Conservation (phyloP, 2,329 filamentous ascomycete species). For the Colletotrichum ledebouriae region DNA sequence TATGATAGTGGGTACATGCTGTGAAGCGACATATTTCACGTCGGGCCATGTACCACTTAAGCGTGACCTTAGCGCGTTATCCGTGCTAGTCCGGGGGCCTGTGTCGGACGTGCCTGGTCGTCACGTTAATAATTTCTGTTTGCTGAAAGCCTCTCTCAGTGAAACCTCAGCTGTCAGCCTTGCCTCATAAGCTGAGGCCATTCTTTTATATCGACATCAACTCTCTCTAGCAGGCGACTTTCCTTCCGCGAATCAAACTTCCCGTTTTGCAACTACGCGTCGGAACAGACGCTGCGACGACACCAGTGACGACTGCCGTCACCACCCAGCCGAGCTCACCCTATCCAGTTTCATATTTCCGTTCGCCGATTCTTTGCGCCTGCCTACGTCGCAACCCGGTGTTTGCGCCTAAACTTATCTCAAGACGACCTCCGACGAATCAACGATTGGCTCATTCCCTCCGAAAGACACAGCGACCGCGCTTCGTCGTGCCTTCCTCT, state of each 20-base stretch:
- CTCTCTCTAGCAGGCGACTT: neutral
- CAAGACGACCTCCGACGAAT: slow-evolving; percentile 5
- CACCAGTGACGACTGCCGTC: neutral
- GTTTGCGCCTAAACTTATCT: slow-evolving; percentile 25
- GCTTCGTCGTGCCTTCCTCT: neutral
- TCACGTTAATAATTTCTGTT: slow-evolving; percentile 39
- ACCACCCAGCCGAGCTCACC: neutral
- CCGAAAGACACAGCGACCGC: slow-evolving; percentile 7
- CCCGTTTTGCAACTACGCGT: neutral
- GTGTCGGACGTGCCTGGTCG: slow-evolving; percentile 24
- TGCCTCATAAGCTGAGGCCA: slow-evolving; percentile 17
- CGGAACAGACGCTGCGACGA: slow-evolving; percentile 4
- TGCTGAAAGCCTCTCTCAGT: slow-evolving; percentile 32
- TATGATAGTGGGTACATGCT: slow-evolving; percentile 33
- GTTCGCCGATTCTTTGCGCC: slow-evolving; percentile 13
- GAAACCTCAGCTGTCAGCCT: slow-evolving; percentile 27
- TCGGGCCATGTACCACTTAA: slow-evolving; percentile 27
- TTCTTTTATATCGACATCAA: slow-evolving; percentile 23
- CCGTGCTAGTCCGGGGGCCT: slow-evolving; percentile 27
- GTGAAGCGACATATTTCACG: neutral
- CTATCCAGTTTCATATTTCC: slow-evolving; percentile 27
- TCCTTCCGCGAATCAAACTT: neutral
- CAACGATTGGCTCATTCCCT: neutral
- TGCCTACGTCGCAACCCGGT: slow-evolving; percentile 8
- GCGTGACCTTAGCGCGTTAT: slow-evolving; percentile 31